A percentile compares a stretch with the other conserved stretches of the same genome.
Evolutionary conservation across 805 yeast genomes (phyloP).

Genomic region (Candida loeiensis): DNA sequence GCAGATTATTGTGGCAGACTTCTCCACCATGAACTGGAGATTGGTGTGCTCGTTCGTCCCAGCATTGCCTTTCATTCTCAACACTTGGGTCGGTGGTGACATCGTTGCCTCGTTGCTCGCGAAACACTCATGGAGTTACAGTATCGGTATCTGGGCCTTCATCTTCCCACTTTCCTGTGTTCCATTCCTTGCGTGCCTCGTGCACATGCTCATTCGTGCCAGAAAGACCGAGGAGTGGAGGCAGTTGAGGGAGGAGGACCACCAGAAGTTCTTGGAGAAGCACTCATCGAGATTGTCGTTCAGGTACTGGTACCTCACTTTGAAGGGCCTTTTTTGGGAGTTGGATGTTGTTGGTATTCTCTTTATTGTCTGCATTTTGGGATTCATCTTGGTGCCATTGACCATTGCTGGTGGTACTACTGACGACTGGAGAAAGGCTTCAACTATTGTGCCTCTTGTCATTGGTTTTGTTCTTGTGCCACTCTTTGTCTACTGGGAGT

Average conservation of each 20-base stretch:
- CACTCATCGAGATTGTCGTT: conserved; percentile 19
- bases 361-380: conserved; percentile 52
- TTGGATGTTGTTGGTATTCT: conserved; percentile 63
- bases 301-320: conserved; percentile 17
- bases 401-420: conserved; percentile 68
- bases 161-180: conserved; percentile 63
- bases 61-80: conserved; percentile 68
- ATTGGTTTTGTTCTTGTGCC: conserved; percentile 63
- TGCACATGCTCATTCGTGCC: conserved; percentile 57
- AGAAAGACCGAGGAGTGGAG: conserved; percentile 50
- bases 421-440: conserved; percentile 55
- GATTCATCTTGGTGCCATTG: conserved; percentile 66
- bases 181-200: conserved; percentile 53
- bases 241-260: conserved; percentile 2
- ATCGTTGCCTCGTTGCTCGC: conserved; percentile 40
- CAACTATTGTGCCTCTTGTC: conserved; percentile 66
- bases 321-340: conserved; percentile 48
- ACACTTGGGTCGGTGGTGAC: conserved; percentile 74
- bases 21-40: conserved; percentile 70
- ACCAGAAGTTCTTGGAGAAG: conserved; percentile 19
- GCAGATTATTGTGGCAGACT: conserved; percentile 60
- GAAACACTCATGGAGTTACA: conserved; percentile 60
- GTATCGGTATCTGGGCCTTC: conserved; percentile 77
- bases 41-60: conserved; percentile 62
- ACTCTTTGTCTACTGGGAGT: conserved; percentile 58